phyloP scores from a whole-genome alignment of 345 rosid species.

The Raphanus sativus region DNA sequence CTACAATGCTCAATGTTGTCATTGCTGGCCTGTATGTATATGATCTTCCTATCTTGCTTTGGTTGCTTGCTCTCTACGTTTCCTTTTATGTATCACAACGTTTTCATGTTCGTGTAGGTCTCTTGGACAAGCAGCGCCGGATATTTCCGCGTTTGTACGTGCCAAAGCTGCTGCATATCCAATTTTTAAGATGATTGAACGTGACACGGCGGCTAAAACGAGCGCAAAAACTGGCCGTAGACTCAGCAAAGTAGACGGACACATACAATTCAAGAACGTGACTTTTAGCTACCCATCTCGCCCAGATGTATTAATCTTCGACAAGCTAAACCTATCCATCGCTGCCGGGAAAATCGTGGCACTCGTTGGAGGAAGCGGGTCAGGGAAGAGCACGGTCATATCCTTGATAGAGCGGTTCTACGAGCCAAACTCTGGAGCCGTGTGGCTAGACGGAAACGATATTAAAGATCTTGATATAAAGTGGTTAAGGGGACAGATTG shows the following conservation, averaged over 20 bases:
- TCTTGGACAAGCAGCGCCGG: constrained; percentile 93
- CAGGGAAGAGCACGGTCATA: constrained; percentile 92
- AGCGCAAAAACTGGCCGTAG: constrained; percentile 55
- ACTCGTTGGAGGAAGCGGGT: constrained; percentile 95
- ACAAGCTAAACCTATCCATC: constrained; percentile 55
- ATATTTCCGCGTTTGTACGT: constrained; percentile 71
- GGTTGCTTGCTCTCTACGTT: constrained; percentile 8
- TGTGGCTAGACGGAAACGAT: constrained; percentile 65
- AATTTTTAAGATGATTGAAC: constrained; percentile 89
- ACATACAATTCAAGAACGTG: constrained; percentile 72
- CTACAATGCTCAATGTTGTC: constrained; percentile 98
- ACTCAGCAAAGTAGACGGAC: constrained; percentile 66
- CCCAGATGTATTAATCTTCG: constrained; percentile 65
- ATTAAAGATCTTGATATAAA: constrained; percentile 67
- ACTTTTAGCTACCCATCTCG: constrained; percentile 86
- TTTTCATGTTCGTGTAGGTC: constrained; percentile 47
- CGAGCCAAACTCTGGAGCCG: constrained; percentile 68
- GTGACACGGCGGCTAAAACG: constrained; percentile 56
- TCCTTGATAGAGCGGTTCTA: constrained; percentile 93
- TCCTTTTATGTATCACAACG: background rate
- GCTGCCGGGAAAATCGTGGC: constrained; percentile 87
- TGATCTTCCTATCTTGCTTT: background rate
- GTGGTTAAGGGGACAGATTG: constrained; percentile 85
- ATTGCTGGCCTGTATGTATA: constrained; percentile 93
- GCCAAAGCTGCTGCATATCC: constrained; percentile 95